Evolutionary conservation across 2,329 filamentous ascomycete species (phyloP).

Genomic region (Trichoderma semiorbis): DNA sequence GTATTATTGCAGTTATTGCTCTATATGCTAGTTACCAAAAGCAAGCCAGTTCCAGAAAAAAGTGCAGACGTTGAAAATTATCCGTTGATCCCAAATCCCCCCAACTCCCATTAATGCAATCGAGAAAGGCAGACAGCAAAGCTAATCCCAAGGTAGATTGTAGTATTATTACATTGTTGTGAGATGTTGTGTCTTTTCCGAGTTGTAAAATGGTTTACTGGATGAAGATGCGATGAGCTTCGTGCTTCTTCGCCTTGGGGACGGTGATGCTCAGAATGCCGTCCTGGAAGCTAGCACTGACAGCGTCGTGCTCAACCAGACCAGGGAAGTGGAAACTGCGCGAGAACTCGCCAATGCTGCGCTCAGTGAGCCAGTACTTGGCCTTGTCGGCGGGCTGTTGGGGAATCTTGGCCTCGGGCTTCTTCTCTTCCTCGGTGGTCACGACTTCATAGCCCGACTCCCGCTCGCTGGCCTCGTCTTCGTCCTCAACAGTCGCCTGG

Average conservation of each 20-base stretch:
- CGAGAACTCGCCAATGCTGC: slow-evolving; percentile 63
- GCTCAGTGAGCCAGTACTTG: slow-evolving; percentile 71
- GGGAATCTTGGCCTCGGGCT: slow-evolving; percentile 20
- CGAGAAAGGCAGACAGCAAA: background rate
- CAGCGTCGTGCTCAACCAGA: slow-evolving; percentile 59
- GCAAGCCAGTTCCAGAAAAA: background rate
- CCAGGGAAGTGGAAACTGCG: slow-evolving; percentile 66
- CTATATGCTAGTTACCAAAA: background rate
- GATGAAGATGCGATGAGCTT: slow-evolving; percentile 54
- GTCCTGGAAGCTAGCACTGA: slow-evolving; percentile 61
- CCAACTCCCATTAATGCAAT: slow-evolving; percentile 9
- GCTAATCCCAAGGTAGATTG: background rate
- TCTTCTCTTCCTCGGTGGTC: slow-evolving; percentile 24
- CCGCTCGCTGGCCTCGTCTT: slow-evolving; percentile 34
- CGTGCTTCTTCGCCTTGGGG: slow-evolving; percentile 62
- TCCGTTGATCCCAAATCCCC: background rate
- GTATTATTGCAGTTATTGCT: background rate
- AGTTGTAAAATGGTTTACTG: slow-evolving; percentile 35
- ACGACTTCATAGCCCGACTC: slow-evolving; percentile 26
- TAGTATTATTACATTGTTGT: background rate
- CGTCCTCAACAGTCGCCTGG: slow-evolving; percentile 66
- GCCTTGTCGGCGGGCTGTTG: slow-evolving; percentile 39
- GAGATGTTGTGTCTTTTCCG: background rate
- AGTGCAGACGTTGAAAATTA: background rate
- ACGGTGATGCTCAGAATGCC: slow-evolving; percentile 62